Base-by-base conservation (phyloP, 441 rosid species). In the Lagerstroemia fauriei region DNA sequence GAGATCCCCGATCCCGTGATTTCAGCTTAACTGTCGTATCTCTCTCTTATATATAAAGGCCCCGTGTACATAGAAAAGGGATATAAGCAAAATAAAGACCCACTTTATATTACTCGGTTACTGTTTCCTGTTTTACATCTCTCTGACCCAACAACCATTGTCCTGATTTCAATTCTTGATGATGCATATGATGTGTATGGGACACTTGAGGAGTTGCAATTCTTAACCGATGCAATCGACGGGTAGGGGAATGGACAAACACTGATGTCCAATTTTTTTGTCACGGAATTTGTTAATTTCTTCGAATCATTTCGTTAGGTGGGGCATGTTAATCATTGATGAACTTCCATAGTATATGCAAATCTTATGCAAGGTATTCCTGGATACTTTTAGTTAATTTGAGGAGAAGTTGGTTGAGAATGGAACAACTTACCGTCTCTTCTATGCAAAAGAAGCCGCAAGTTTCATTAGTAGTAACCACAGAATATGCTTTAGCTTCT, bases 151-250 rank as follows among this genome's bases (percentile, higher is more conserved):
- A n/a, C n/a, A n/a, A n/a, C n/a, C 20, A 56, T 56, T 1, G 20
- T 24, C 20, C 22, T 56, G 20, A 16, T 7, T 14, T 56, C 61
- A 17, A 56, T 56, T 16, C 59, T 85, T 2, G 93, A 90, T 80
- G 93, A 90, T 56, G 86, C 88, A 7, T 85, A 83, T 24, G 93
- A 91, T 71, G 81, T 85, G 25, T 88, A 88, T 84, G 91, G 86
- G 0, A 83, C 92, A 31, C 57, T 69, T 24, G 75, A 81, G n/a
- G 91, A 90, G 61, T 84, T 86, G 18, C 74, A 71, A 46, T 34
- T 41, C 61, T 80, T 89, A 8, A 73, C 83, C 1, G 79, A 82
- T 7, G 89, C 85, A 51, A 5, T 91, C 3, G 46, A 73, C 78
- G 84, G 88, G 90, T 90, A 3, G 25, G 66, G 12, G 56, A 63